Evolutionary conservation across 108 stramenopile genomes (phyloP).

Genomic region (Cyclotella kingstonii): DNA sequence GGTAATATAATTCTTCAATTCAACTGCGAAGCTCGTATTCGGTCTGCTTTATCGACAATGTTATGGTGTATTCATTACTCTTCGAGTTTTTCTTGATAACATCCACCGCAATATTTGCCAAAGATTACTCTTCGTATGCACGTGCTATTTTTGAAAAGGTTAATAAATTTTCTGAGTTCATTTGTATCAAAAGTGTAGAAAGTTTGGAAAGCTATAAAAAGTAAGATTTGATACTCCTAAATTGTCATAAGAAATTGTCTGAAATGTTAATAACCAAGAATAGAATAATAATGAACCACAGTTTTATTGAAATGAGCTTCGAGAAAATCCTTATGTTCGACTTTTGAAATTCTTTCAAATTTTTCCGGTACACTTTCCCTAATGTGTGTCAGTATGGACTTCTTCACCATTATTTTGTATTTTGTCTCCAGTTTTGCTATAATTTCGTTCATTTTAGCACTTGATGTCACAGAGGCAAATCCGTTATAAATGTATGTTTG

Average conservation of each 20-base stretch:
- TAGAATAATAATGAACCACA: too few species aligned
- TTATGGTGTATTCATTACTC: neutral
- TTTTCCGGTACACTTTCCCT: too few species aligned
- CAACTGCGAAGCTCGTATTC: neutral
- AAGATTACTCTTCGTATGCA: too few species aligned
- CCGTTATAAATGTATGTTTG: slow-evolving; percentile 12
- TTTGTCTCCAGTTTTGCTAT: slow-evolving; percentile 12
- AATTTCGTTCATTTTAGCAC: neutral
- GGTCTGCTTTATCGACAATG: neutral
- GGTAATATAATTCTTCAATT: slow-evolving; percentile 19
- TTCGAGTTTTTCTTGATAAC: too few species aligned
- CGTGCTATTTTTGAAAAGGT: neutral
- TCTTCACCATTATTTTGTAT: slow-evolving; percentile 36
- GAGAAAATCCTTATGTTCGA: too few species aligned
- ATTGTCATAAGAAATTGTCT: too few species aligned
- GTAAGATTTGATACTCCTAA: too few species aligned
- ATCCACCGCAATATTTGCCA: too few species aligned
- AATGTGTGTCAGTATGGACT: neutral
- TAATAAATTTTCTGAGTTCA: neutral
- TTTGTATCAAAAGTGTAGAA: slow-evolving; percentile 21
- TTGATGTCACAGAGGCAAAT: neutral
- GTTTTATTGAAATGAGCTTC: too few species aligned
- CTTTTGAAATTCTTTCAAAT: too few species aligned
- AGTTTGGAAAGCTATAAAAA: too few species aligned
- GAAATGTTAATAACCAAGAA: too few species aligned